phyloP scores from a whole-genome alignment of 352 stramenopile genomes.

The Phytophthora pseudosyringae region DNA sequence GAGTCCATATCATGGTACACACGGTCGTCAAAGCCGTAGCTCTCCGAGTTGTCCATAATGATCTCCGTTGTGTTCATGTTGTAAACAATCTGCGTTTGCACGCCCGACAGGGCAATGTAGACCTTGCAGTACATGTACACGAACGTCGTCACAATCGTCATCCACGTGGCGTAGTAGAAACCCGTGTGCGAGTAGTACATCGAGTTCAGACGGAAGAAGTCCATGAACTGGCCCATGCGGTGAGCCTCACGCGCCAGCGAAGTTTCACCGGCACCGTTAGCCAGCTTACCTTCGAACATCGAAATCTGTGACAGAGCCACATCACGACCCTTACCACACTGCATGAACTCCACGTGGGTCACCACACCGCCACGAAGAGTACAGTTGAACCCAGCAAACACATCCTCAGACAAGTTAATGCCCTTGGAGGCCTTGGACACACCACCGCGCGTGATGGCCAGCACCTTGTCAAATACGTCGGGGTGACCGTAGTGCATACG shows the following conservation, averaged over 20 bases:
- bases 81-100: constrained; percentile 74
- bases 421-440: constrained; percentile 84
- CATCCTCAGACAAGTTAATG: constrained; percentile 88
- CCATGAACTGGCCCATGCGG: constrained; percentile 86
- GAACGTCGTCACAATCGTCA: constrained; percentile 89
- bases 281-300: constrained; percentile 89
- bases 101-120: constrained; percentile 76
- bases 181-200: constrained; percentile 91
- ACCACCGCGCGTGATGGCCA: constrained; percentile 76
- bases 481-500: constrained; percentile 89
- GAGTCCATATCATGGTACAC: constrained; percentile 67
- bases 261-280: constrained; percentile 83
- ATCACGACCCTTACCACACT: constrained; percentile 87
- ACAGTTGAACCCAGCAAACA: constrained; percentile 86
- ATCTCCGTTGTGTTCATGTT: constrained; percentile 79
- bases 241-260: constrained; percentile 80
- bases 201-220: constrained; percentile 88
- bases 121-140: constrained; percentile 90
- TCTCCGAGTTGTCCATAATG: constrained; percentile 62
- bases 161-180: constrained; percentile 89
- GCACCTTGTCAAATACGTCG: constrained; percentile 85
- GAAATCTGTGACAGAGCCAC: constrained; percentile 87
- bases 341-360: constrained; percentile 88
- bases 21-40: constrained; percentile 61
- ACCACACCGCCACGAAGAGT: constrained; percentile 79